Evolutionary conservation across 306 rosid genomes (phyloP).

Genomic region (Vigna trinervia): DNA sequence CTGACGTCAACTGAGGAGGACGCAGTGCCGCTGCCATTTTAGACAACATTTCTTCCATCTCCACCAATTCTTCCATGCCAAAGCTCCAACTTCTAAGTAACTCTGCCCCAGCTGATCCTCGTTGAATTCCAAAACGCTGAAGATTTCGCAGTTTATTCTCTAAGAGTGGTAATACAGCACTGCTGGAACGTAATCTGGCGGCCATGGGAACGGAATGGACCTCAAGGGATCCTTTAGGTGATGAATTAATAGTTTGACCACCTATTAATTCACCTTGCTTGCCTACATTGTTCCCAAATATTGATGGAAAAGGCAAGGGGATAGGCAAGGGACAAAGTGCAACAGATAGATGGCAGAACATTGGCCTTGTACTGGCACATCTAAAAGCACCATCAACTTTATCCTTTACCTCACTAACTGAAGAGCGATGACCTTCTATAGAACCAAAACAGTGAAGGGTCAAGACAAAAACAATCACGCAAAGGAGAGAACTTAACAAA

Average conservation of each 20-base stretch:
- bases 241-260: constrained; percentile 49
- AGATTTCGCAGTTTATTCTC: constrained; percentile 73
- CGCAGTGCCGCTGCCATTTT: constrained; percentile 66
- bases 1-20: constrained; percentile 69
- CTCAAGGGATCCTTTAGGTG: constrained; percentile 78
- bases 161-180: constrained; percentile 68
- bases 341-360: constrained; percentile 74
- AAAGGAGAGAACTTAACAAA: constrained; percentile 34
- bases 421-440: constrained; percentile 65
- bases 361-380: constrained; percentile 63
- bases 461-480: constrained; percentile 9
- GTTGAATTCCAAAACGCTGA: constrained; percentile 58
- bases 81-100: constrained; percentile 81
- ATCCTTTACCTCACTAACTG: constrained; percentile 61
- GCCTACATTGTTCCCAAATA: constrained; percentile 71
- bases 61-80: constrained; percentile 76
- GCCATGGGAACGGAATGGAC: constrained; percentile 87
- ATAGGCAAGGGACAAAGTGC: constrained; percentile 83
- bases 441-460: constrained; percentile 33
- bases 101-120: constrained; percentile 72
- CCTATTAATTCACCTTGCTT: constrained; percentile 66
- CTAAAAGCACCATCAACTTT: constrained; percentile 60
- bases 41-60: constrained; percentile 79
- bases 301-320: constrained; percentile 90
- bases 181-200: constrained; percentile 85